Evolutionary conservation across 2,329 filamentous ascomycete species (phyloP), one percentile per base, ranked within the genome.

Genomic region (Zopfia rhizophila): DNA sequence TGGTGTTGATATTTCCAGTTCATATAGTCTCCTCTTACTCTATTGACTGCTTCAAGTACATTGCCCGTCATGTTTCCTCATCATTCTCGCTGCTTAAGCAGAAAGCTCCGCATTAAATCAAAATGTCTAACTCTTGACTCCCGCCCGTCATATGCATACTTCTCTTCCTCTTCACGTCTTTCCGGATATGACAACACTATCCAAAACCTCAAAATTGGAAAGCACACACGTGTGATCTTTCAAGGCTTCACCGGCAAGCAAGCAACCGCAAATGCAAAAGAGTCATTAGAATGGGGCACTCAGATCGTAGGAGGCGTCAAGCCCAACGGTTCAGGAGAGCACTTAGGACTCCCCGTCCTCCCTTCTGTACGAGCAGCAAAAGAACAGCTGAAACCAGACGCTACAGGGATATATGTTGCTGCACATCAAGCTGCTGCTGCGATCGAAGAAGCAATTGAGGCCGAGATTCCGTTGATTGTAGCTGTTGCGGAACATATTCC

Each of bases 401-500:
- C 88, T 4, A 91, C 89, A 1, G 88, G 86, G 4, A 88, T 93
- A 44, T 92, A 90, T 57, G 89, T 92, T 2, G 86, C 89, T 1
- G 88, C 89, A n/a, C 82, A 85, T 48, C 83, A 88, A 55, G 89
- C 89, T 1, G 79, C 85, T 0, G 77, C 78, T 18, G 89, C 89
- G 0, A 91, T 93, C 58, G 86, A 90, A 66, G 88, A 92, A 66
- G 89, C 89, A 1, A 89, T 91, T 39, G 88, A 87, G 68, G 88
- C 88, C 0, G 88, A 92, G 62, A 85, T 92, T 1, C 87, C 88
- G 0, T 78, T 92, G 1, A 84, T 92, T 16, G 88, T 91, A 5
- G 87, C 88, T 5, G 89, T 93, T 5, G 88, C 89, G 5, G 89
- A 93, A 66, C 88, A 91, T 66, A 87, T 92, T 23, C 89, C 89